Evolutionary conservation across 2,329 filamentous ascomycete genomes (phyloP), one percentile per base, ranked within the genome.

Genomic region (Calonectria honghensis): DNA sequence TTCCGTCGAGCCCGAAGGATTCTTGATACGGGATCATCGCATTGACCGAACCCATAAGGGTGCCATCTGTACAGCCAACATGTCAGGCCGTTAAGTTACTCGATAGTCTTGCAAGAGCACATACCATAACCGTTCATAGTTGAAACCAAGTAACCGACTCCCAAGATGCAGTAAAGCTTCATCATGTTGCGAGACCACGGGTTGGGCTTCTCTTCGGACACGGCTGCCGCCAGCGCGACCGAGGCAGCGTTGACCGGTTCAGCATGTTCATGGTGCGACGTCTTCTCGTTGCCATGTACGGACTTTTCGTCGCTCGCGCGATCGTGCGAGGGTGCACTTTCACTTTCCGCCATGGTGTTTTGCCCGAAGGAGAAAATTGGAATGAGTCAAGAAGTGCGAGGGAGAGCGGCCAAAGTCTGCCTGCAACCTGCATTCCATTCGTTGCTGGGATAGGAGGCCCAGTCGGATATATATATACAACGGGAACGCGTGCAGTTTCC

Each of bases 1-100:
- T 59, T 7, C 68, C 68, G 31, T 63, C 54, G 5, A 70, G 68
- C 1, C 45, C 45, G 14, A 70, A 70, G 24, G 57, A 52, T 11
- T 70, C 16, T 39, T 70, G 68, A 27, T 64, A 70, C 5, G 57
- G 41, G 7, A 31, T 37, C 68, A 70, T 70, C 9, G 68, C 68
- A 24, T 70, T 70, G 18, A 65, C 37, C 2, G 68, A 37, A 3
- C 68, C 59, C 68, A 70, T 70, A 3, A 70, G 48, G 11, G 68
- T 54, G n/a, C 68, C 68, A 41, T 70, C 68, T 65, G 27, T 2
- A 7, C 18, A 20, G 9, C 4, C 1, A 63, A 48, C 9, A 24
- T 11, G 45, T 63, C 29, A 63, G 57, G 9, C 35, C 27, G 11
- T 29, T 4, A 6, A 16, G 14, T 20, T 41, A 2, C 10, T 20